These are phyloP conservation scores for Mesembryanthemum crystallinum DNA, from an alignment of 148 eudicot species.

Conservation along the genomic window DNA sequence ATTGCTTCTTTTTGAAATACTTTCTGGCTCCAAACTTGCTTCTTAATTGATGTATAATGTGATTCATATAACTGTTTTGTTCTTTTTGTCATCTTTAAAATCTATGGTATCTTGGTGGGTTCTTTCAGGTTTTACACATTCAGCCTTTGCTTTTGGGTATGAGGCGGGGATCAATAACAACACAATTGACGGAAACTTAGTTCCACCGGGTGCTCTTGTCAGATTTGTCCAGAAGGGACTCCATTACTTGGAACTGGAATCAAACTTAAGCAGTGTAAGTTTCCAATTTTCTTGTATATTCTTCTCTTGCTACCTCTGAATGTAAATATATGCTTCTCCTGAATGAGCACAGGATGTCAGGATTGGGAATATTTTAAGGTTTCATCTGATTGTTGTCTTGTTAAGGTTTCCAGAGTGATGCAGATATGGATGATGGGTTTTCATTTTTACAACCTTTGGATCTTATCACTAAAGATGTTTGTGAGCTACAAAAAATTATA, in stretches of 20 bases:
- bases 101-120: background rate
- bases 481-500: constrained; percentile 56
- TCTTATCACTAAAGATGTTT: constrained; percentile 63
- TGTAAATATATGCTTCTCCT: background rate
- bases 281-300: background rate
- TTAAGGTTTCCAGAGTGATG: constrained; percentile 44
- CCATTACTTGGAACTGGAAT: constrained; percentile 68
- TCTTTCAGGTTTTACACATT: constrained; percentile 60
- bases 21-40: background rate
- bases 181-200: constrained; percentile 59
- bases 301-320: background rate
- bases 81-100: background rate
- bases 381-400: constrained; percentile 18
- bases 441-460: constrained; percentile 65
- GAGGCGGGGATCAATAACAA: constrained; percentile 62
- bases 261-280: constrained; percentile 56
- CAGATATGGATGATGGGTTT: constrained; percentile 60
- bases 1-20: background rate
- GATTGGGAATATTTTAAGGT: constrained; percentile 4
- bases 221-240: constrained; percentile 69
- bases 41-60: background rate
- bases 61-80: background rate
- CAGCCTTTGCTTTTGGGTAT: constrained; percentile 63
- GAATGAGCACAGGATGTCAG: background rate
- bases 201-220: constrained; percentile 72